These are phyloP conservation scores for Teunomyces panamensis DNA, from an alignment of 805 yeast species.

Conservation along the genomic window DNA sequence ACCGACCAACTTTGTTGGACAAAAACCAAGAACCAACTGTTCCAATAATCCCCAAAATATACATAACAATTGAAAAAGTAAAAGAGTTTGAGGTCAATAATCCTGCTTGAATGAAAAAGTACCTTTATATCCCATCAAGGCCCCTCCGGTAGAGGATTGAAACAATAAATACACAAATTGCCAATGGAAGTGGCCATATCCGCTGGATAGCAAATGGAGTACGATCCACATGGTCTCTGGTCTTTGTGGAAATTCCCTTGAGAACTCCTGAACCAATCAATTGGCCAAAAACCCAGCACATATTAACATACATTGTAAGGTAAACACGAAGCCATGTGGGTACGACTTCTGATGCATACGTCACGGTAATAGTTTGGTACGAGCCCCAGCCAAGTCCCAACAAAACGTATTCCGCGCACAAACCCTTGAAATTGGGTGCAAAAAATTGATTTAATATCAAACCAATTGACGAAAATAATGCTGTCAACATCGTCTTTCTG, in stretches of 20 bases:
- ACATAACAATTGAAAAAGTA: constrained; percentile 46
- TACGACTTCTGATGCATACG: constrained; percentile 57
- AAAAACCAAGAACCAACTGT: constrained; percentile 45
- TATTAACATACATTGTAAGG: constrained; percentile 47
- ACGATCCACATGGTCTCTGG: constrained; percentile 38
- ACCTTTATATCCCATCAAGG: constrained; percentile 49
- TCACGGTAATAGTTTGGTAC: constrained; percentile 48
- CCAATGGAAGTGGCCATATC: constrained; percentile 37
- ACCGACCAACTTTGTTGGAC: constrained; percentile 40
- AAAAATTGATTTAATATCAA: constrained; percentile 48
- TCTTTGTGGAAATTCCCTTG: constrained; percentile 29
- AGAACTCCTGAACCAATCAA: constrained; percentile 52
- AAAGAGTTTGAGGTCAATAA: constrained; percentile 40
- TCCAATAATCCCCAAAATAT: constrained; percentile 45
- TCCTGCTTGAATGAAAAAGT: constrained; percentile 52
- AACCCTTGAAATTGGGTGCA: constrained; percentile 36
- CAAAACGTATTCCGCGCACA: constrained; percentile 42
- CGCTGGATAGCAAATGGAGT: constrained; percentile 43
- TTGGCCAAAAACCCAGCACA: constrained; percentile 59
- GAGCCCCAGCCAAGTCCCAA: constrained; percentile 54
- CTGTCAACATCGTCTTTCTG: constrained; percentile 33
- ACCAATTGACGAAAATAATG: constrained; percentile 27
- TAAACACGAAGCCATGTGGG: constrained; percentile 50
- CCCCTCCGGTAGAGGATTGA: constrained; percentile 46
- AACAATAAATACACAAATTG: constrained; percentile 34